Percentiles rank a stretch among this genome's conserved stretches.
Evolutionary conservation across 2,329 filamentous ascomycete species (phyloP).

Genomic region (Aureobasidium mangrovei): DNA sequence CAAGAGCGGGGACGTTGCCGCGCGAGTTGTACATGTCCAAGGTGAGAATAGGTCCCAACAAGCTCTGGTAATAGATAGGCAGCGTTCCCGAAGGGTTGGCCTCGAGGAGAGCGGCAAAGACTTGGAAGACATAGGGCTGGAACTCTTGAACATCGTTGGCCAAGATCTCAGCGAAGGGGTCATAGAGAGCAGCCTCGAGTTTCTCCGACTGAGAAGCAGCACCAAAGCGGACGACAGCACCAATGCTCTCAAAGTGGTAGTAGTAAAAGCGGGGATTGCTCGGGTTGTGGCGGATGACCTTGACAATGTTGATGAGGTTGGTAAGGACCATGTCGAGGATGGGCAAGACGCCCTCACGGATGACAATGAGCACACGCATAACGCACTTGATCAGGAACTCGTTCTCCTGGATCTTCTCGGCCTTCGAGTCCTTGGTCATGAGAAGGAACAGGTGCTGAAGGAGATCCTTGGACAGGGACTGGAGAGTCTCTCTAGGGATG

Average conservation of each 20-base stretch:
- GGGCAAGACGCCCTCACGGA: slow-evolving; percentile 69
- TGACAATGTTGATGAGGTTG: slow-evolving; percentile 81
- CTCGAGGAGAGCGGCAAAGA: slow-evolving; percentile 85
- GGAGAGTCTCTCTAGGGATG: slow-evolving; percentile 68
- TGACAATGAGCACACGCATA: slow-evolving; percentile 93
- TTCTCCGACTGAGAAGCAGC: slow-evolving; percentile 60
- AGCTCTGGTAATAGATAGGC: slow-evolving; percentile 68
- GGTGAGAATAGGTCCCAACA: slow-evolving; percentile 69
- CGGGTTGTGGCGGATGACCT: slow-evolving; percentile 85
- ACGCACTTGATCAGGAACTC: slow-evolving; percentile 98
- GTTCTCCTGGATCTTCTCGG: slow-evolving; percentile 95
- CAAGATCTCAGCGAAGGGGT: slow-evolving; percentile 72
- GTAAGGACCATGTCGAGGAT: slow-evolving; percentile 71
- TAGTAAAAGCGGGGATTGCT: slow-evolving; percentile 98
- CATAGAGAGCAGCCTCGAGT: slow-evolving; percentile 73
- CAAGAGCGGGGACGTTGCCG: slow-evolving; percentile 87
- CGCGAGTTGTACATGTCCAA: slow-evolving; percentile 84
- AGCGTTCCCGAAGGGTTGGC: slow-evolving; percentile 70
- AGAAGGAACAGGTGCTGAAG: slow-evolving; percentile 84
- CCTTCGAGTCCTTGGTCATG: slow-evolving; percentile 73
- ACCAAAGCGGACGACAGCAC: slow-evolving; percentile 73
- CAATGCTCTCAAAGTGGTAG: slow-evolving; percentile 92
- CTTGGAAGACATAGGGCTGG: slow-evolving; percentile 90
- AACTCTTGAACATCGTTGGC: slow-evolving; percentile 85
- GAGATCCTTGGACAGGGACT: slow-evolving; percentile 71